Evolutionary conservation across 2,329 filamentous ascomycete genomes (phyloP).

Genomic region (Exophiala sideris): DNA sequence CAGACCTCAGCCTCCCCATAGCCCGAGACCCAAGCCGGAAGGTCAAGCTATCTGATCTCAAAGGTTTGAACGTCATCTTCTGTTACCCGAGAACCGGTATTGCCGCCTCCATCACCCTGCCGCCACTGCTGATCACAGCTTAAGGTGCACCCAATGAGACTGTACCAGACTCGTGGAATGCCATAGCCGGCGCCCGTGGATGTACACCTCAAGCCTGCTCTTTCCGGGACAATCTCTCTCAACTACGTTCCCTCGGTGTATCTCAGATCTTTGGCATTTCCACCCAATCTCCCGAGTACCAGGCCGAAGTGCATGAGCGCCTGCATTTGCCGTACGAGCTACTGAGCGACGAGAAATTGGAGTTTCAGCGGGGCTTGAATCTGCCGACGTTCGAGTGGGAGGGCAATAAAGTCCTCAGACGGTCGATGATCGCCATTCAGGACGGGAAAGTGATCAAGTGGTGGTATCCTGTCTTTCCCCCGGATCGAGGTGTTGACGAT

Average conservation of each 20-base stretch:
- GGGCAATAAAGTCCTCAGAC: constrained; percentile 36
- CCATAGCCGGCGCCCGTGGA: constrained; percentile 43
- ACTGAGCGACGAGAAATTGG: constrained; percentile 40
- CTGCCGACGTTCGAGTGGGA: constrained; percentile 43
- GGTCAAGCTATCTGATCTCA: constrained; percentile 35
- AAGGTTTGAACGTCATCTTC: constrained; percentile 41
- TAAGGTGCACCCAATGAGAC: constrained; percentile 37
- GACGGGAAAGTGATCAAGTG: constrained; percentile 41
- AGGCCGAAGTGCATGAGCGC: constrained; percentile 38
- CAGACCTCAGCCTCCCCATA: constrained; percentile 33
- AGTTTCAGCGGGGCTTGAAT: constrained; percentile 34
- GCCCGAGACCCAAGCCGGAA: constrained; percentile 10
- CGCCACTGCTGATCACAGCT: constrained; percentile 28
- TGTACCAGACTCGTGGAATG: constrained; percentile 42
- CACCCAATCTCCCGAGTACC: constrained; percentile 41
- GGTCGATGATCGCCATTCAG: constrained; percentile 39
- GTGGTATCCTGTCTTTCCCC: constrained; percentile 45
- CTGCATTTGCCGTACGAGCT: constrained; percentile 41
- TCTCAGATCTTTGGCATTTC: constrained; percentile 39
- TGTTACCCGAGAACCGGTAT: constrained; percentile 35
- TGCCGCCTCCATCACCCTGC: not conserved
- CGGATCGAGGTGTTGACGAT: constrained; percentile 39
- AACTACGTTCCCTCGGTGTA: constrained; percentile 33
- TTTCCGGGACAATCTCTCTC: constrained; percentile 37
- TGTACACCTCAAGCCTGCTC: constrained; percentile 46